A percentile compares a stretch with the other conserved stretches of the same genome.
phyloP scores from a whole-genome alignment of 495 filamentous ascomycete genomes.

The Daldinia vernicosa region DNA sequence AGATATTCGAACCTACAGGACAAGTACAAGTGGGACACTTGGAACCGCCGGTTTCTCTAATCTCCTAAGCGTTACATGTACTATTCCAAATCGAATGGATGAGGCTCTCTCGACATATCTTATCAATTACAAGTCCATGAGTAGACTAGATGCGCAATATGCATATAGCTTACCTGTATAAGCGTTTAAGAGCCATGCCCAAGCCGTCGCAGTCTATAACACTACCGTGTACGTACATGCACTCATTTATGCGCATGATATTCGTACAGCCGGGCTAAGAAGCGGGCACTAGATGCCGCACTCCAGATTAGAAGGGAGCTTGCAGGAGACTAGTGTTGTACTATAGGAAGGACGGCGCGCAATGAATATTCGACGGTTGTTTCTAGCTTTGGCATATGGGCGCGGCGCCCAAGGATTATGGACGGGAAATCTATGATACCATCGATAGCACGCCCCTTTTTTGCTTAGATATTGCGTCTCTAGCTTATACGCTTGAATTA shows the following conservation, averaged over 20 bases:
- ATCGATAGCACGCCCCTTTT: neutral
- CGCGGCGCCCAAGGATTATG: neutral
- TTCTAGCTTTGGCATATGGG: neutral
- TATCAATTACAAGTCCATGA: neutral
- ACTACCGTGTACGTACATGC: neutral
- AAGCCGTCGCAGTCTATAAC: neutral
- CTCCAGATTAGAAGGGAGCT: slow-evolving; percentile 9
- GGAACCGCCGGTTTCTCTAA: neutral
- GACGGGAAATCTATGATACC: neutral
- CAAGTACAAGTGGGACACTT: neutral
- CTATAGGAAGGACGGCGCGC: slow-evolving; percentile 10
- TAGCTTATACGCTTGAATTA: neutral
- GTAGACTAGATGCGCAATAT: neutral
- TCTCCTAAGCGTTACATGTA: neutral
- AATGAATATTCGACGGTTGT: slow-evolving; percentile 15
- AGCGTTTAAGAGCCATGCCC: neutral
- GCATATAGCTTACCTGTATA: neutral
- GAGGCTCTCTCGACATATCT: neutral
- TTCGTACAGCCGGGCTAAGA: neutral
- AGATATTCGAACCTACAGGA: too few relatives aligned
- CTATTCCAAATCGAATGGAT: neutral
- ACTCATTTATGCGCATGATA: slow-evolving; percentile 5
- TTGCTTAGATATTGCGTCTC: neutral
- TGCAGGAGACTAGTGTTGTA: slow-evolving; percentile 28
- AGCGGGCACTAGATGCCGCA: slow-evolving; percentile 25